phyloP scores from a whole-genome alignment of 179 eudicot genomes.

The Spergularia azorica region DNA sequence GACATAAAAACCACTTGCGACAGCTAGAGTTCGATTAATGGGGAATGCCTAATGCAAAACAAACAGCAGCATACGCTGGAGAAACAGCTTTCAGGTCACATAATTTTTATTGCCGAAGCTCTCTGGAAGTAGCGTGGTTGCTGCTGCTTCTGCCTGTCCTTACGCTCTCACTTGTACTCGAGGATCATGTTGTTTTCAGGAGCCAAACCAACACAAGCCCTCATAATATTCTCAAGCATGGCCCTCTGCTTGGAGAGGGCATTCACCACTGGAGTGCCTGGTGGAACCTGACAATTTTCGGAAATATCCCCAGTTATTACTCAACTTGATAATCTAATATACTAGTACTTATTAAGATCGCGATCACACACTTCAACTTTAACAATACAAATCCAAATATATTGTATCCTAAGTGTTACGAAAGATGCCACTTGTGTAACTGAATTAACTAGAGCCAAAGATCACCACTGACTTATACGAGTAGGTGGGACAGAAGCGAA shows the following conservation, averaged over 20 bases:
- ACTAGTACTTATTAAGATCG: neutral
- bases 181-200: conserved; percentile 99
- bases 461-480: neutral
- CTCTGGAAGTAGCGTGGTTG: neutral
- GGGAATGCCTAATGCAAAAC: conserved; percentile 19
- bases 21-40: conserved; percentile 20
- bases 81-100: conserved; percentile 24
- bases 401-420: neutral
- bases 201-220: conserved; percentile 95
- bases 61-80: conserved; percentile 14
- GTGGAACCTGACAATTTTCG: conserved; percentile 69
- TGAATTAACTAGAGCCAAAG: neutral
- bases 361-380: conserved; percentile 2
- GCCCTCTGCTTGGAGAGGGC: conserved; percentile 96
- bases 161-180: conserved; percentile 64
- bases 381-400: neutral
- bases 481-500: conserved; percentile 4
- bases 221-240: conserved; percentile 95
- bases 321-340: neutral
- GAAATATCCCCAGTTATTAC: neutral
- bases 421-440: conserved; percentile 9
- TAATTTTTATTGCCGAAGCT: conserved; percentile 27
- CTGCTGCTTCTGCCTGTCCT: neutral
- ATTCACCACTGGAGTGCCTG: conserved; percentile 99
- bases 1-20: conserved; percentile 17